Conservation (phyloP, 169 alveolate species). For the Plasmodium fragile region DNA sequence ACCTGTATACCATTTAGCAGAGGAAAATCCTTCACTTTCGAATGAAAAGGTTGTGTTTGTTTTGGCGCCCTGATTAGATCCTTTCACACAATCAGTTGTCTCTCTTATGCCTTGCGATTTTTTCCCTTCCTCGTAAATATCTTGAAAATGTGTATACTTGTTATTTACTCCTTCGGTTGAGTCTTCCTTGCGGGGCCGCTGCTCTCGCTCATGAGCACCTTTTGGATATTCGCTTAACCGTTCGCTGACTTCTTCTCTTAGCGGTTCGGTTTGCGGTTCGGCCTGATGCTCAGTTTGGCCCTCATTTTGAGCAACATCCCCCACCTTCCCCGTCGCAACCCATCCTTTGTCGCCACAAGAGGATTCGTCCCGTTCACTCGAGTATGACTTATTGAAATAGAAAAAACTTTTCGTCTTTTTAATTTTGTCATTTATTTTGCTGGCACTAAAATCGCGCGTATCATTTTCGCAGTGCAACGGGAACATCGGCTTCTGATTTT, state of each 20-base stretch:
- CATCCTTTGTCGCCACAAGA: neutral
- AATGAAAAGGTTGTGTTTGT: neutral
- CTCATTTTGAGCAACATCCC: neutral
- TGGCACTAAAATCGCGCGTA: conserved; percentile 1
- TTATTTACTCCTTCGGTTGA: neutral
- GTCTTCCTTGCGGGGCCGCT: neutral
- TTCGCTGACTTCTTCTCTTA: neutral
- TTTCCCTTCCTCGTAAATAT: neutral
- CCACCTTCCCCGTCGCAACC: neutral
- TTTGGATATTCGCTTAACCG: neutral
- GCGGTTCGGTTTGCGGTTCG: neutral
- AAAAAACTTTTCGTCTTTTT: conserved; percentile 66
- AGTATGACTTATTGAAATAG: conserved; percentile 29
- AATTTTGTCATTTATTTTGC: conserved; percentile 51
- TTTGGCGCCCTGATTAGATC: conserved; percentile 4
- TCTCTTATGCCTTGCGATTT: neutral
- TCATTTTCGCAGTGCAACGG: conserved; percentile 43
- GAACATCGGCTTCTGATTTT: conserved; percentile 19
- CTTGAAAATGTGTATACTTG: neutral
- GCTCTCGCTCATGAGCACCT: neutral
- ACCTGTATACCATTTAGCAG: conserved; percentile 27
- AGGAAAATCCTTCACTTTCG: neutral
- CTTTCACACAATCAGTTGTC: neutral
- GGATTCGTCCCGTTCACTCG: conserved; percentile 6
- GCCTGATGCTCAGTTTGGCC: neutral